Percentiles rank a stretch among this genome's conserved stretches.
Conservation (phyloP, 495 filamentous ascomycete genomes). For the Chaetomium tenue region DNA sequence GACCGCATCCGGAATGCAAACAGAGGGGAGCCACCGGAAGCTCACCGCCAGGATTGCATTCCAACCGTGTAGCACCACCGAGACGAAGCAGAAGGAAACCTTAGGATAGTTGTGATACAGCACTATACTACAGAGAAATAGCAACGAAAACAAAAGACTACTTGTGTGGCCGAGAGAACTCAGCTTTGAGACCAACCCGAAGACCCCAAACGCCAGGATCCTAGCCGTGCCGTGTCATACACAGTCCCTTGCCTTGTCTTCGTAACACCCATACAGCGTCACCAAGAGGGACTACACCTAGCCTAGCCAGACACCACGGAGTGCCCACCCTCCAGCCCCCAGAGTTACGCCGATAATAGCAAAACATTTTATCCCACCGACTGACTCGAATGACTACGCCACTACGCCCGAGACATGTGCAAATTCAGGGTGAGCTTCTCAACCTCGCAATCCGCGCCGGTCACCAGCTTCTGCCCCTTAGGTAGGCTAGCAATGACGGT, state of each 20-base stretch:
- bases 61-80: too few relatives aligned
- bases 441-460: conserved; percentile 61
- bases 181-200: neutral
- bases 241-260: neutral
- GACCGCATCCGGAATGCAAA: conserved; percentile 7
- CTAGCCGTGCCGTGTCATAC: neutral
- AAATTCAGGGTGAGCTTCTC: conserved; percentile 59
- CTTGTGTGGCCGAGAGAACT: neutral
- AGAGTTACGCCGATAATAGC: neutral
- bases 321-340: neutral
- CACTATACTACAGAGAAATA: neutral
- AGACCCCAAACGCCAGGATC: neutral
- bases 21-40: neutral
- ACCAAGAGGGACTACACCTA: neutral
- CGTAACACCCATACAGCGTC: neutral
- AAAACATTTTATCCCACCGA: neutral
- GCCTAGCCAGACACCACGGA: neutral
- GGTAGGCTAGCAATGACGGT: conserved; percentile 63
- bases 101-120: neutral
- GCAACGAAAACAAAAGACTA: neutral
- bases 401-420: conserved; percentile 26
- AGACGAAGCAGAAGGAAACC: neutral
- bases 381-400: conserved; percentile 1
- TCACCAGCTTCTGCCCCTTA: conserved; percentile 53
- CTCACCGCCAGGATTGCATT: neutral